Evolutionary conservation across 1,284 basidiomycete species (phyloP), one percentile per base, ranked within the genome.

Genomic region (Fomitopsis palustris): DNA sequence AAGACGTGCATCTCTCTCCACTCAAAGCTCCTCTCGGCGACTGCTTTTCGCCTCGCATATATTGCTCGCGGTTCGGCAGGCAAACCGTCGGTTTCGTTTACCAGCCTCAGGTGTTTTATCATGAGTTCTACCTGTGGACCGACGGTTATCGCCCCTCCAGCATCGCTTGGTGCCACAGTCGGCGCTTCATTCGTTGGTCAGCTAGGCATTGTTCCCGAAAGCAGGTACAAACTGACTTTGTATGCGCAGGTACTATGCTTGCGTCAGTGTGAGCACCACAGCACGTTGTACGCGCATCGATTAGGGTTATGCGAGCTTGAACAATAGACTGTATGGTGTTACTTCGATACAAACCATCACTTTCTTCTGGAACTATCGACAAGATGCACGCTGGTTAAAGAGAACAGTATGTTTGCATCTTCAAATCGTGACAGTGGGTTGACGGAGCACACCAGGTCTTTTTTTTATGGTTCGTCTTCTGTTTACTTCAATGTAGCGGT

Each of bases 281-380:
- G 6, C 21, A 23, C 23, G n/a, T 19, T 10, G 31, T 10, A 33
- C 12, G 4, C 29, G n/a, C n/a, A n/a, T 6, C 49, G 5, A 16
- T 27, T 16, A 23, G 21, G n/a, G 5, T 14, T 17, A 51, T 21
- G 9, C 4, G 29, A 17, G 19, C 27, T 51, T 5, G 31, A 17
- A 29, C 5, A 2, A 39, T 25, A 62, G 61, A n/a, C 27, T 62
- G 14, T 62, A 56, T 29, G 61, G 61, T 2, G 29, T 59, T 7
- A 56, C 57, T 4, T 43, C 31, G 25, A 54, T 58, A 5, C 61
- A 62, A 42, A 58, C 55, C 12, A 53, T 59, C 42, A 54, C 51
- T 16, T 62, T 56, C 49, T 57, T 52, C 33, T 17, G 47, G 45
- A 37, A 38, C 3, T 35, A 55, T 14, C 47, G 16, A 6, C 17